These are phyloP conservation scores for Telopea speciosissima DNA, from an alignment of 177 flowering plant species.

Conservation along the genomic window DNA sequence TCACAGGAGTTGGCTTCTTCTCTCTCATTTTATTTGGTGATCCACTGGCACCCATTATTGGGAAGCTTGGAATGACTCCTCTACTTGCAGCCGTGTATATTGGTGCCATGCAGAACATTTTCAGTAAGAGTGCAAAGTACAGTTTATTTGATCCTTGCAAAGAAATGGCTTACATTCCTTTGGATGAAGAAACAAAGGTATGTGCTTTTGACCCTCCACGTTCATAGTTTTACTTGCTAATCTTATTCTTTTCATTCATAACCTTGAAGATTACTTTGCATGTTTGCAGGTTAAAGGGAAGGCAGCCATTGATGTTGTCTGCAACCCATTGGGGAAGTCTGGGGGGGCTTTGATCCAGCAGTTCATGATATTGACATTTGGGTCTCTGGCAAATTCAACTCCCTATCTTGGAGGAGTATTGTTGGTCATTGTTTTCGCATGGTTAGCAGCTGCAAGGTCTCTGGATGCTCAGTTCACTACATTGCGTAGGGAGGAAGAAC, in stretches of 20 bases:
- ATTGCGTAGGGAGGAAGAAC: slow-evolving; percentile 60
- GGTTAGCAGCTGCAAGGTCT: slow-evolving; percentile 73
- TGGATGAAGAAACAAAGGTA: slow-evolving; percentile 98
- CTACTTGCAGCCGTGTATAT: slow-evolving; percentile 97
- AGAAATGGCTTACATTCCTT: slow-evolving; percentile 98
- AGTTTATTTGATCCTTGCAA: slow-evolving; percentile 99
- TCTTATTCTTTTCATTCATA: not conserved
- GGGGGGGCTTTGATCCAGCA: slow-evolving; percentile 86
- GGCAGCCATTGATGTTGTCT: slow-evolving; percentile 83
- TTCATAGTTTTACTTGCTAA: not conserved
- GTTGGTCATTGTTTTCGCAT: slow-evolving; percentile 58
- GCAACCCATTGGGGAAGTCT: slow-evolving; percentile 83
- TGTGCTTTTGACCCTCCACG: slow-evolving; percentile 10
- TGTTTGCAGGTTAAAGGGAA: slow-evolving; percentile 62
- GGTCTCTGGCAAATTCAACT: slow-evolving; percentile 76
- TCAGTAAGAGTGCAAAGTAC: slow-evolving; percentile 98
- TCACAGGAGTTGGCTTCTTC: slow-evolving; percentile 92
- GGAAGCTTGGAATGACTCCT: slow-evolving; percentile 78
- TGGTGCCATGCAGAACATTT: slow-evolving; percentile 94
- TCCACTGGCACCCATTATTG: slow-evolving; percentile 66
- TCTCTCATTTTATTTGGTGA: slow-evolving; percentile 76
- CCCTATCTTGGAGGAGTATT: slow-evolving; percentile 76
- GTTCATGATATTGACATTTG: slow-evolving; percentile 77
- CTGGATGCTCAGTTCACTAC: slow-evolving; percentile 59
- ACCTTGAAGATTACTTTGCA: not conserved